Conservation (phyloP, 768 basidiomycete species). For the Agrocybe praecox region DNA sequence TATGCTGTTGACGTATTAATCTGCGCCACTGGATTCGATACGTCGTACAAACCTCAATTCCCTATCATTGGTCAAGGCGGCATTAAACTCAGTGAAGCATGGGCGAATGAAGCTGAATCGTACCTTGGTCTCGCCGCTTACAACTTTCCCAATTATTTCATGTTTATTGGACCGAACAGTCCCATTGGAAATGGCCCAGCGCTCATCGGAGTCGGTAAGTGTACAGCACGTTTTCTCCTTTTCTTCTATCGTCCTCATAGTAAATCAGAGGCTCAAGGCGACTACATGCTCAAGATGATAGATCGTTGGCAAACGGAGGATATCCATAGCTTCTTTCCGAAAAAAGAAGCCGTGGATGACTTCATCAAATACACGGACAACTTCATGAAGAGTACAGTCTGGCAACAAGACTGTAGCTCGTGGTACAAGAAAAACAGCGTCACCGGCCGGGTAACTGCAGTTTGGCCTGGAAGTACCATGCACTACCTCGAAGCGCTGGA, state of each 20-base stretch:
- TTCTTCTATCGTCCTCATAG: not conserved
- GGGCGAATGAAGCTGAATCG: constrained; percentile 30
- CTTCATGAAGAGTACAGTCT: constrained; percentile 36
- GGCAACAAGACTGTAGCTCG: constrained; percentile 30
- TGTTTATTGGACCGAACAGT: constrained; percentile 33
- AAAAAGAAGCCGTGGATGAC: constrained; percentile 33
- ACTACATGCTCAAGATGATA: constrained; percentile 35
- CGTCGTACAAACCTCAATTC: constrained; percentile 34
- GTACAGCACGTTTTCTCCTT: not conserved
- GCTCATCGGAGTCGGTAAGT: constrained; percentile 5
- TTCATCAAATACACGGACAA: constrained; percentile 31
- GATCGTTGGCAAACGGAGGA: constrained; percentile 38
- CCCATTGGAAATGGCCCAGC: constrained; percentile 36
- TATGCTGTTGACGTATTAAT: constrained; percentile 34
- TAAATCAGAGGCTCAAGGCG: constrained; percentile 31
- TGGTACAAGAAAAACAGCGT: constrained; percentile 35
- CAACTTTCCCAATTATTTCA: constrained; percentile 37
- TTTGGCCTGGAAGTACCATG: constrained; percentile 38
- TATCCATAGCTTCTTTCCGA: constrained; percentile 36
- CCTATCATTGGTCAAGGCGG: constrained; percentile 29
- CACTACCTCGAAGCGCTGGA: constrained; percentile 35
- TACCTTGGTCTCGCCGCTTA: constrained; percentile 33
- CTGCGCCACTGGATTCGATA: constrained; percentile 42
- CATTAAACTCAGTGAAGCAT: constrained; percentile 30
- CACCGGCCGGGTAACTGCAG: constrained; percentile 29